Base-by-base conservation (phyloP, 2,329 filamentous ascomycete species). In the Epicoccum sorghinum region DNA sequence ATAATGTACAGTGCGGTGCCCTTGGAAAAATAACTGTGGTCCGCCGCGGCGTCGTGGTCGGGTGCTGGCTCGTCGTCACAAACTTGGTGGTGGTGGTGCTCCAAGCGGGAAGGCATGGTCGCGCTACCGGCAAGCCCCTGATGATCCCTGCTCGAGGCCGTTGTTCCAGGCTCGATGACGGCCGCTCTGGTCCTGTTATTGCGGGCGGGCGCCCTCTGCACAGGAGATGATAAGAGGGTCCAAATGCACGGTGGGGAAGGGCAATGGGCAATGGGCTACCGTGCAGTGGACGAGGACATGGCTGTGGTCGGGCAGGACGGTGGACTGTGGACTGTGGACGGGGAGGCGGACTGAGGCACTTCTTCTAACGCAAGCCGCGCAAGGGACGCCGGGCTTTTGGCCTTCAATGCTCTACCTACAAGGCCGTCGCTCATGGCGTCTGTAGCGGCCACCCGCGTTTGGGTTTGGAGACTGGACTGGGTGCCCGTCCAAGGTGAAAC, bases 1-100 rank as follows among this genome's bases (percentile, higher is more conserved):
- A 74, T 66, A 39, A 72, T 69, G 55, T 70, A 70, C 42, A 74
- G 69, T 45, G 58, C 58, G n/a, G 61, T 47, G 36, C 47, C 23
- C 3, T 41, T 14, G 53, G 59, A 58, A 64, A 58, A 59, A 62
- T 57, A 55, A 58, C 23, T 35, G 25, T 23, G 32, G n/a, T 45
- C 47, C 24, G 22, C 42, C 41, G 36, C 45, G 27, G 46, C 45
- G 25, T 35, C 24, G 38, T 39, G 53, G 37, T 12, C 27, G 27
- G 27, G 18, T 25, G 36, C 23, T 39, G 45, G 38, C 47, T 52
- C 47, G 48, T 52, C 59, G 57, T 37, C 57, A 60, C 59, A 47
- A 36, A 43, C 59, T 58, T 56, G 52, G 60, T 59, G 51, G 35
- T 46, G 51, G 35, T 42, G 52, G 41, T 51, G 47, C 38, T 51